phyloP scores from a whole-genome alignment of 2,329 filamentous ascomycete genomes.

The Scytalidium sp. region DNA sequence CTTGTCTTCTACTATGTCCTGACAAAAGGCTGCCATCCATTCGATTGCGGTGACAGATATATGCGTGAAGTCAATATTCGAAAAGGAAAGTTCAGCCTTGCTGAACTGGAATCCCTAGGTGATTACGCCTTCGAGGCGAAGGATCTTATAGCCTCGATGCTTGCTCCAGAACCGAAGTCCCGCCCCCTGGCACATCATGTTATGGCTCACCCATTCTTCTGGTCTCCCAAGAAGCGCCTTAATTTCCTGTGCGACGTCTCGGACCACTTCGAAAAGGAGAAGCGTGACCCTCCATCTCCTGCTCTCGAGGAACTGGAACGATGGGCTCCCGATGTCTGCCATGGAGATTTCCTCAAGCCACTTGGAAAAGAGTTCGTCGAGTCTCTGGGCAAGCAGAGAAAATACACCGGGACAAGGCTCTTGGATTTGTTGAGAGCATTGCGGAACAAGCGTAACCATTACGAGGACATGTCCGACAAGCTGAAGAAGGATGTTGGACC shows the following conservation, averaged over 20 bases:
- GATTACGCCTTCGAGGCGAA: slow-evolving; percentile 84
- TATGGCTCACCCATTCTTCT: slow-evolving; percentile 95
- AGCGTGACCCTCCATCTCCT: slow-evolving; percentile 73
- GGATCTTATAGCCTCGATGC: slow-evolving; percentile 82
- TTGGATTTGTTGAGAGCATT: slow-evolving; percentile 85
- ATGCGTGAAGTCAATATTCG: slow-evolving; percentile 98
- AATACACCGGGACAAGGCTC: slow-evolving; percentile 82
- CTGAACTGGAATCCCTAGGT: slow-evolving; percentile 70
- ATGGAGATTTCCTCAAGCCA: slow-evolving; percentile 72
- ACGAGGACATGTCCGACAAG: slow-evolving; percentile 87
- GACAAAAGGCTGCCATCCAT: slow-evolving; percentile 87
- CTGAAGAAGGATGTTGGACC: slow-evolving; percentile 67
- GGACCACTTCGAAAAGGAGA: slow-evolving; percentile 93
- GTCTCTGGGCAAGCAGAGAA: slow-evolving; percentile 87
- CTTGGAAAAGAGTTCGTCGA: slow-evolving; percentile 83
- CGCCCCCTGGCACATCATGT: slow-evolving; percentile 75
- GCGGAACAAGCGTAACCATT: slow-evolving; percentile 96
- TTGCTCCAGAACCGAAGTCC: slow-evolving; percentile 48
- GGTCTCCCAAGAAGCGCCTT: slow-evolving; percentile 83
- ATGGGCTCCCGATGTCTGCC: slow-evolving; percentile 50
- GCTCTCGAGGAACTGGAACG: slow-evolving; percentile 59
- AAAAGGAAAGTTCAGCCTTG: slow-evolving; percentile 75
- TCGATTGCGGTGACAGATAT: slow-evolving; percentile 90
- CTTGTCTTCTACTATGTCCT: slow-evolving; percentile 99
- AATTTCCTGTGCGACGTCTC: slow-evolving; percentile 94